Evolutionary conservation across 75 land plant species (phyloP).

Genomic region (Pinus albicaulis): DNA sequence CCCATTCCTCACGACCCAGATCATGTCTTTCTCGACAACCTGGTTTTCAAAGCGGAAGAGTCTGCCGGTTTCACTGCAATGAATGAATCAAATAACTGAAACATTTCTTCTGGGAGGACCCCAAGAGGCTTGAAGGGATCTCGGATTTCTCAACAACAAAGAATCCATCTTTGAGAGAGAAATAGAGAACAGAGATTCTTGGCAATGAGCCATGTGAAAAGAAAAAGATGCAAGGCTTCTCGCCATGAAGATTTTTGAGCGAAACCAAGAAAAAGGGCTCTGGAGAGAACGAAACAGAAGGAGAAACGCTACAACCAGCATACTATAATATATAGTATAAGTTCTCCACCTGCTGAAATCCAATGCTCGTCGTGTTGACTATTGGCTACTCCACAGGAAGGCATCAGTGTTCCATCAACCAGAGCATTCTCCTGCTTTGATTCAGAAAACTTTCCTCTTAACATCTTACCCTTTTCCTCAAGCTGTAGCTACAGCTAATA

Average conservation of each 20-base stretch:
- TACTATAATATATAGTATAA: background rate
- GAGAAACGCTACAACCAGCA: background rate
- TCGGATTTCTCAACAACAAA: background rate
- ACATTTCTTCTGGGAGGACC: no score
- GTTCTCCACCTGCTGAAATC: background rate
- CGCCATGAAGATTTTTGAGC: background rate
- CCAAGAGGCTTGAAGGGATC: no score
- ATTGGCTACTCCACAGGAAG: background rate
- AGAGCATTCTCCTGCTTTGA: background rate
- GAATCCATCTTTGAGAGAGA: background rate
- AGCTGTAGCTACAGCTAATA: no score
- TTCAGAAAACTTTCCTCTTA: background rate
- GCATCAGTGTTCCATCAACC: background rate
- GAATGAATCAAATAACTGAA: no score
- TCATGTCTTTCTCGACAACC: no score
- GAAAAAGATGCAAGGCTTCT: conserved; percentile 1
- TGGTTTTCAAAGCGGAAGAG: no score
- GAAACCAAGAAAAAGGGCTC: background rate
- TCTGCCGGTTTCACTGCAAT: no score
- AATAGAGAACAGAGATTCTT: background rate
- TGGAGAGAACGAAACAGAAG: background rate
- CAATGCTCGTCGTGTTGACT: background rate
- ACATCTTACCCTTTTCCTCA: background rate
- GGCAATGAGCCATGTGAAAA: background rate
- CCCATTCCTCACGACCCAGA: no score